phyloP scores from a whole-genome alignment of 2,329 filamentous ascomycete species.

The Phaeomoniella chlamydospora region DNA sequence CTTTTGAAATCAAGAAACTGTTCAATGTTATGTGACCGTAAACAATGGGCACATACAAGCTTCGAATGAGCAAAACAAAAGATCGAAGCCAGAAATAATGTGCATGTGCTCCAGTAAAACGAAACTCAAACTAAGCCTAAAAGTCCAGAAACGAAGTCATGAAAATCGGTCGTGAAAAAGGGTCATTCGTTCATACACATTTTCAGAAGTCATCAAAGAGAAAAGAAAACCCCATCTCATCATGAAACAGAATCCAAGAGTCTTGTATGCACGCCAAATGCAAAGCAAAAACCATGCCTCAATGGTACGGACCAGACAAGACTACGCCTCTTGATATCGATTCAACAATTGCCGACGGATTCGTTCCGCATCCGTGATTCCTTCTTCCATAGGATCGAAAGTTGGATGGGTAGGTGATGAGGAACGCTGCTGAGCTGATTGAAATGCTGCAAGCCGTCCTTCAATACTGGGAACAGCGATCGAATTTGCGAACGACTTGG shows the following conservation, averaged over 20 bases:
- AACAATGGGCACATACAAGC: too few relatives aligned
- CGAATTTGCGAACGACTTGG: constrained; percentile 1
- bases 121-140: too few relatives aligned
- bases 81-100: too few relatives aligned
- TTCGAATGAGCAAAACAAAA: too few relatives aligned
- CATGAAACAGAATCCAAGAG: not conserved
- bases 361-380: not conserved
- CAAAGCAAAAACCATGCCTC: not conserved
- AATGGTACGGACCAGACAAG: not conserved
- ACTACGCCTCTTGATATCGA: not conserved
- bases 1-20: too few relatives aligned
- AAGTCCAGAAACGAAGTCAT: too few relatives aligned
- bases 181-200: not conserved
- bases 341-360: not conserved
- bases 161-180: not conserved
- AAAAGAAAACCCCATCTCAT: too few relatives aligned
- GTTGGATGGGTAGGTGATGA: not conserved
- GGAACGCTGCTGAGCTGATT: not conserved
- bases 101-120: too few relatives aligned
- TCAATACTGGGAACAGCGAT: not conserved
- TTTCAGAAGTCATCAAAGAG: not conserved
- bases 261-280: not conserved
- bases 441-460: not conserved
- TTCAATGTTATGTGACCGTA: too few relatives aligned
- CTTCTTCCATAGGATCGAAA: not conserved